Evolutionary conservation across 441 rosid genomes (phyloP).

Genomic region (Francoa sonchifolia): DNA sequence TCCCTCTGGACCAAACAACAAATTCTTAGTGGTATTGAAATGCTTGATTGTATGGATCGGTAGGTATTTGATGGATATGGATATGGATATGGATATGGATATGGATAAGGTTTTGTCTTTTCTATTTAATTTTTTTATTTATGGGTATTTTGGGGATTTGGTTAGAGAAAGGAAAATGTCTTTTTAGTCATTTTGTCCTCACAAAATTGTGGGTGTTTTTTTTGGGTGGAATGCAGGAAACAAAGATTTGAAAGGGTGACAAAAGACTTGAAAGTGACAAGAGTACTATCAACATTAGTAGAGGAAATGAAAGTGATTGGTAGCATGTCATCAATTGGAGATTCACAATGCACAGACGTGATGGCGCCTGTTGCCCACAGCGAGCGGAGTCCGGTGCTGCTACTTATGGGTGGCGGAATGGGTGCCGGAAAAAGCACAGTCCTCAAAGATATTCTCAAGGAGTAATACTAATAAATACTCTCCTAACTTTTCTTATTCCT

Average conservation of each 20-base stretch:
- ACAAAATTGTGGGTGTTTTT: background rate
- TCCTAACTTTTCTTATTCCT: background rate
- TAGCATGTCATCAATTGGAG: slow-evolving; percentile 15
- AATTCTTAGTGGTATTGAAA: too few species aligned
- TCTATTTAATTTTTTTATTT: too few species aligned
- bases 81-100: too few species aligned
- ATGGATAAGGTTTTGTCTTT: too few species aligned
- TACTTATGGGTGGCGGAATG: slow-evolving; percentile 96
- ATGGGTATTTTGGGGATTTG: too few species aligned
- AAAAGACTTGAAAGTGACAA: slow-evolving; percentile 41
- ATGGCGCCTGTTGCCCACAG: slow-evolving; percentile 66
- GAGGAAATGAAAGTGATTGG: slow-evolving; percentile 64
- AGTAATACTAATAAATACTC: slow-evolving; percentile 25
- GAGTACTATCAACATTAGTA: slow-evolving; percentile 55
- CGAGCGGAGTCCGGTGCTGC: slow-evolving; percentile 70
- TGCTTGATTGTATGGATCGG: too few species aligned
- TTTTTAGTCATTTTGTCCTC: background rate
- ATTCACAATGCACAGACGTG: slow-evolving; percentile 35
- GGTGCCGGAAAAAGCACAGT: slow-evolving; percentile 96
- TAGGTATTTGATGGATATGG: too few species aligned
- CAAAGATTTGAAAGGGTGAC: slow-evolving; percentile 66
- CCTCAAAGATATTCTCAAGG: slow-evolving; percentile 60
- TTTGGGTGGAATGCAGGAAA: slow-evolving; percentile 27
- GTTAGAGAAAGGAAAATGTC: too few species aligned
- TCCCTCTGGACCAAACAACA: too few species aligned